phyloP scores from a whole-genome alignment of 1,284 basidiomycete genomes.

The Testicularia cyperi region DNA sequence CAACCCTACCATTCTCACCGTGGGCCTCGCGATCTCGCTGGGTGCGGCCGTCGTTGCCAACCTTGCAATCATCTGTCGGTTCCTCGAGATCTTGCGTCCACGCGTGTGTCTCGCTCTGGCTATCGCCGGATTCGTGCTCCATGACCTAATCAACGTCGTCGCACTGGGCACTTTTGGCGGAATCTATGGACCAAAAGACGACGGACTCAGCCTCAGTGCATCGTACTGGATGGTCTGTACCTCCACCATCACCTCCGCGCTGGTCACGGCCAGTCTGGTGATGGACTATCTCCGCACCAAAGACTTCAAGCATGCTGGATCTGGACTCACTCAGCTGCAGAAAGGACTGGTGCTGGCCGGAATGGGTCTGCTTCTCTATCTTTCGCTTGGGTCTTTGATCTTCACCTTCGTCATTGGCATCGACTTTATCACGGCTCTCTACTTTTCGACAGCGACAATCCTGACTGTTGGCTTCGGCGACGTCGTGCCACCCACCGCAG shows the following conservation, averaged over 20 bases:
- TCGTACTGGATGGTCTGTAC: conserved; percentile 80
- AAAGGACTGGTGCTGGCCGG: conserved; percentile 74
- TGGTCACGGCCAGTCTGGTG: conserved; percentile 73
- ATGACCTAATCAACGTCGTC: conserved; percentile 71
- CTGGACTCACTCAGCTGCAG: conserved; percentile 77
- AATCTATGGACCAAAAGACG: conserved; percentile 65
- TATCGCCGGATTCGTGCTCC: conserved; percentile 66
- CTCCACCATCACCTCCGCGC: conserved; percentile 70
- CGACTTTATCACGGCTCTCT: conserved; percentile 66
- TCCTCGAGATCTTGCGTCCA: conserved; percentile 64
- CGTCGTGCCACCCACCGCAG: conserved; percentile 68
- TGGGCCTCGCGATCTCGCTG: conserved; percentile 72
- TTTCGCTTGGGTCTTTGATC: conserved; percentile 64
- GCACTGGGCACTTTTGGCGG: conserved; percentile 70
- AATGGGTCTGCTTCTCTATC: conserved; percentile 66
- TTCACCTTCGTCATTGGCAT: conserved; percentile 32
- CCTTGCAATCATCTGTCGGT: conserved; percentile 69
- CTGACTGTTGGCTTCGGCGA: conserved; percentile 76
- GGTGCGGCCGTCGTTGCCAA: conserved; percentile 72
- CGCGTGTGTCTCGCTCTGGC: conserved; percentile 68
- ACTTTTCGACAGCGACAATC: conserved; percentile 69
- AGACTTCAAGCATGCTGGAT: conserved; percentile 69
- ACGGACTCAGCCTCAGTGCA: conserved; percentile 64
- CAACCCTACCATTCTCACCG: conserved; percentile 64
- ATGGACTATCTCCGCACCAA: conserved; percentile 66